Evolutionary conservation across 805 yeast genomes (phyloP).

Genomic region (Candida maesae): DNA sequence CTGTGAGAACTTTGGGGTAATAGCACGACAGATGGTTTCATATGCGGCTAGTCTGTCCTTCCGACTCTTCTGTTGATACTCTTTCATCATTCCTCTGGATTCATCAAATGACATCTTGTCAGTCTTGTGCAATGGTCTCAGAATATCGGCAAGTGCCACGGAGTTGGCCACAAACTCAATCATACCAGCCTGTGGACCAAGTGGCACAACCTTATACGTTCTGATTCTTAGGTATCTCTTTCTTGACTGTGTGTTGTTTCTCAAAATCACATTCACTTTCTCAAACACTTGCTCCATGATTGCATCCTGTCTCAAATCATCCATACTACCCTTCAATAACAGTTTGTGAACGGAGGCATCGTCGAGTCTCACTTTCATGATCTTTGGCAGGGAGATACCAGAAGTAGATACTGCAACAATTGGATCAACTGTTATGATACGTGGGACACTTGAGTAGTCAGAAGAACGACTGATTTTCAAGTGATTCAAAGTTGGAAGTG

Average conservation of each 20-base stretch:
- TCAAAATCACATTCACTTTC: slow-evolving; percentile 70
- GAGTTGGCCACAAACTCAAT: slow-evolving; percentile 88
- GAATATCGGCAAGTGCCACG: slow-evolving; percentile 61
- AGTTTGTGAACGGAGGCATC: slow-evolving; percentile 58
- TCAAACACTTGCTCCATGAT: slow-evolving; percentile 97
- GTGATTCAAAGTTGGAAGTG: slow-evolving; percentile 62
- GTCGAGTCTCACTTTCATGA: slow-evolving; percentile 49
- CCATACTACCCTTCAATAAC: slow-evolving; percentile 80
- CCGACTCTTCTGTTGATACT: slow-evolving; percentile 43
- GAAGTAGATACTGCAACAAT: slow-evolving; percentile 62
- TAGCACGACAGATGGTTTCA: slow-evolving; percentile 41
- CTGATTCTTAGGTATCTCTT: slow-evolving; percentile 59
- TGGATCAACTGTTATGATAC: slow-evolving; percentile 42
- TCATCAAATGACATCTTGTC: slow-evolving; percentile 47
- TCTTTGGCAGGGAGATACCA: slow-evolving; percentile 87
- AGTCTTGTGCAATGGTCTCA: slow-evolving; percentile 58
- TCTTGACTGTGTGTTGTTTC: slow-evolving; percentile 50
- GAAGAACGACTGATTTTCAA: slow-evolving; percentile 39
- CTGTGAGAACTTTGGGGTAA: slow-evolving; percentile 63
- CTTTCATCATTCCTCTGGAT: slow-evolving; percentile 65
- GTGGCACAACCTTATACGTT: slow-evolving; percentile 86
- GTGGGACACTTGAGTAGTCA: slow-evolving; percentile 44
- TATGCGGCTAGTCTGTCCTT: slow-evolving; percentile 44
- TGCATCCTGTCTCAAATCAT: slow-evolving; percentile 92
- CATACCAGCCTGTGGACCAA: slow-evolving; percentile 84